A percentile compares a stretch with the other conserved stretches of the same genome.
phyloP scores from a whole-genome alignment of 768 basidiomycete species.

The Mycena amicta region DNA sequence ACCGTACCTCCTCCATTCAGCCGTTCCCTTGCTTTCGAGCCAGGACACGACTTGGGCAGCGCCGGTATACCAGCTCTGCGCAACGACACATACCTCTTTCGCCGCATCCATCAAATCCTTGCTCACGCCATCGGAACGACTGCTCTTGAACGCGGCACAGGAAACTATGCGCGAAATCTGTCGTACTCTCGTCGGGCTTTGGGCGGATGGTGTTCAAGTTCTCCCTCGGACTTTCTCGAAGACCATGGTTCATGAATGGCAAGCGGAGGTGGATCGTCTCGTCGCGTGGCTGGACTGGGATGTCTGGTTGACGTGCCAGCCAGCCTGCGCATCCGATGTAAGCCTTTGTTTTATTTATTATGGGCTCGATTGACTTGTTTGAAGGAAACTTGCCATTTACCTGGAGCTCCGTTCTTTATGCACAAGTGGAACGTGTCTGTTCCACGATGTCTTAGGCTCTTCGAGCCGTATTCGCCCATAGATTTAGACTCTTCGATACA shows the following conservation, averaged over 20 bases:
- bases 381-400: slow-evolving; percentile 17
- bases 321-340: slow-evolving; percentile 49
- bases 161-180: slow-evolving; percentile 49
- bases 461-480: slow-evolving; percentile 12
- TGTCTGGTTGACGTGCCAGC: slow-evolving; percentile 50
- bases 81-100: slow-evolving; percentile 32
- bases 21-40: slow-evolving; percentile 6
- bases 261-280: slow-evolving; percentile 32
- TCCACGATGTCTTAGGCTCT: slow-evolving; percentile 9
- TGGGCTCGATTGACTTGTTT: neutral
- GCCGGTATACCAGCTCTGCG: slow-evolving; percentile 35
- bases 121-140: slow-evolving; percentile 34
- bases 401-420: slow-evolving; percentile 15
- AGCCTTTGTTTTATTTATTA: slow-evolving; percentile 13
- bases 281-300: slow-evolving; percentile 59
- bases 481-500: neutral
- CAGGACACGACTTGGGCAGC: slow-evolving; percentile 33
- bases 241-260: slow-evolving; percentile 36
- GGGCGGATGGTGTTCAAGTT: slow-evolving; percentile 42
- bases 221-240: slow-evolving; percentile 2
- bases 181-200: slow-evolving; percentile 45
- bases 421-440: slow-evolving; percentile 7
- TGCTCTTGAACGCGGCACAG: slow-evolving; percentile 33
- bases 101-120: slow-evolving; percentile 11
- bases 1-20: slow-evolving; percentile 33